Evolutionary conservation across 768 basidiomycete genomes (phyloP).

Genomic region (Trametes cinnabarina): DNA sequence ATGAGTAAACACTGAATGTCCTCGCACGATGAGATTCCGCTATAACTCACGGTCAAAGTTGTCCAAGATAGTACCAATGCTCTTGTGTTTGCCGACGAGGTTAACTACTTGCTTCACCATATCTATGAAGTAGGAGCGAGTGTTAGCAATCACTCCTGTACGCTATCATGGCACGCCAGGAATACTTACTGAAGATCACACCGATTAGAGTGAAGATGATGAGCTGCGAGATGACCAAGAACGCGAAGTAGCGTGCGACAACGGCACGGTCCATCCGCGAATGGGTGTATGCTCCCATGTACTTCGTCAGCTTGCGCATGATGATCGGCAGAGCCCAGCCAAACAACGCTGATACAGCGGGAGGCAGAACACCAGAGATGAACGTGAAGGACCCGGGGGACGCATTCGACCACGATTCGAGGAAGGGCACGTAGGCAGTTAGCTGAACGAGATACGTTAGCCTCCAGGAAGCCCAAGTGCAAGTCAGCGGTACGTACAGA

Average conservation of each 20-base stretch:
- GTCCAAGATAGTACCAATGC: constrained; percentile 44
- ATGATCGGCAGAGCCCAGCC: constrained; percentile 88
- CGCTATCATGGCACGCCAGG: constrained; percentile 26
- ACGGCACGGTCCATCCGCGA: constrained; percentile 88
- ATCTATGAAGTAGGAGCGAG: no score
- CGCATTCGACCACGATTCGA: constrained; percentile 63
- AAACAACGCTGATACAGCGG: constrained; percentile 83
- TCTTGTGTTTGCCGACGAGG: constrained; percentile 48
- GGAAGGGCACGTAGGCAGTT: constrained; percentile 68
- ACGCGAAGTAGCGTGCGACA: constrained; percentile 88
- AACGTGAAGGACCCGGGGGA: constrained; percentile 74
- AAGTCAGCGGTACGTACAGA: constrained; percentile 53
- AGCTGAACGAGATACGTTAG: constrained; percentile 39
- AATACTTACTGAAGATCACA: constrained; percentile 73
- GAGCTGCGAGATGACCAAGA: constrained; percentile 91
- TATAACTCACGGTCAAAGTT: constrained; percentile 40
- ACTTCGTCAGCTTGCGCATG: constrained; percentile 79
- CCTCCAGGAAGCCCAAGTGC: neutral
- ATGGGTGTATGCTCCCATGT: constrained; percentile 67
- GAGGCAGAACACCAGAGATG: constrained; percentile 90
- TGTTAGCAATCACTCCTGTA: no score
- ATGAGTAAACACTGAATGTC: no score
- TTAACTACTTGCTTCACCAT: constrained; percentile 40
- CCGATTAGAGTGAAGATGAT: constrained; percentile 93
- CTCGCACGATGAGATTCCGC: no score